Evolutionary conservation across 768 basidiomycete genomes (phyloP).

Genomic region (Hypsizygus marmoreus): DNA sequence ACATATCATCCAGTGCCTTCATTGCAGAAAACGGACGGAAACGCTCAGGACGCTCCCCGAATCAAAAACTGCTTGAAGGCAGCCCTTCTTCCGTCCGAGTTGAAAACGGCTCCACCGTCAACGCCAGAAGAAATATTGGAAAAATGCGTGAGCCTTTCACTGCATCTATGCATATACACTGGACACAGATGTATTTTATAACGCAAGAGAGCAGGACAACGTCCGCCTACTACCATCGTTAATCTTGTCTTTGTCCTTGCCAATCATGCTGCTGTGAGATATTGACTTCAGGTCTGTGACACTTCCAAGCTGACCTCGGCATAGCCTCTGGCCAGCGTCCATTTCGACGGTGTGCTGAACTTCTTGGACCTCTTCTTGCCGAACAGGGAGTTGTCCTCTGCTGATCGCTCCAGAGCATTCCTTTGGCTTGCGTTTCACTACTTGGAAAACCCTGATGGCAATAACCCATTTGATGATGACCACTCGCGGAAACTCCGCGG

Average conservation of each 20-base stretch:
- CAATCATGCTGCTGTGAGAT: slow-evolving; percentile 72
- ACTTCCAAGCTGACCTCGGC: slow-evolving; percentile 8
- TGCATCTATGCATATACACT: slow-evolving; percentile 5
- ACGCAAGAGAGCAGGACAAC: slow-evolving; percentile 53
- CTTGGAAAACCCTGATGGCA: slow-evolving; percentile 60
- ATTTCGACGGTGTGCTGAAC: slow-evolving; percentile 75
- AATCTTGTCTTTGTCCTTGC: slow-evolving; percentile 85
- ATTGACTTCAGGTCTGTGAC: slow-evolving; percentile 2
- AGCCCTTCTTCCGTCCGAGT: slow-evolving; percentile 70
- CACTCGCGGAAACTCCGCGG: slow-evolving; percentile 56
- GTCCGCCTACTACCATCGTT: slow-evolving; percentile 83
- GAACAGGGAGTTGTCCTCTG: slow-evolving; percentile 63
- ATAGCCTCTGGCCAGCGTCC: slow-evolving; percentile 61
- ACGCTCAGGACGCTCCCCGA: slow-evolving; percentile 88
- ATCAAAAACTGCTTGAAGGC: slow-evolving; percentile 91
- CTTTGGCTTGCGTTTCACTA: slow-evolving; percentile 86
- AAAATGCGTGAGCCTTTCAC: slow-evolving; percentile 53
- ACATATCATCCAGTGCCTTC: slow-evolving; percentile 93
- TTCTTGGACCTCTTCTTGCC: slow-evolving; percentile 87
- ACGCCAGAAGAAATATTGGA: slow-evolving; percentile 74
- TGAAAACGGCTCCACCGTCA: slow-evolving; percentile 64
- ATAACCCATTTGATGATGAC: slow-evolving; percentile 79
- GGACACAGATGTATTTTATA: slow-evolving; percentile 7
- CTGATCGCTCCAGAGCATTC: slow-evolving; percentile 75
- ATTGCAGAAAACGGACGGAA: slow-evolving; percentile 84